Evolutionary conservation across 306 rosid species (phyloP).

Genomic region (Vigna radiata): DNA sequence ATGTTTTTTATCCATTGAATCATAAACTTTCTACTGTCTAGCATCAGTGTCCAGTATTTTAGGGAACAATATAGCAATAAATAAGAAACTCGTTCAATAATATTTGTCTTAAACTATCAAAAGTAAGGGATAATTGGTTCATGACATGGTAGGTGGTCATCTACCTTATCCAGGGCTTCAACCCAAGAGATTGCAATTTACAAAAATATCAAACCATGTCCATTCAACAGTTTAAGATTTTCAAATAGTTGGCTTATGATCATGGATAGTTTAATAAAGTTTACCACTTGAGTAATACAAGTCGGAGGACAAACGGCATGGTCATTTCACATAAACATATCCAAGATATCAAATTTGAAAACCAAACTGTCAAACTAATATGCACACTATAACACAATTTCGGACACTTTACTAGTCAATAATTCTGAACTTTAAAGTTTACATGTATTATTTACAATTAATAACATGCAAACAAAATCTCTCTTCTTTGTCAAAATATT

Average conservation of each 20-base stretch:
- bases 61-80: not conserved
- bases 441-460: not conserved
- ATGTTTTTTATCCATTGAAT: not conserved
- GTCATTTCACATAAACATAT: not conserved
- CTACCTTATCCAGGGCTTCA: not conserved
- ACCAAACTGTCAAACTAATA: not conserved
- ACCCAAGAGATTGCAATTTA: not conserved
- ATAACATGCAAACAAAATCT: constrained; percentile 6
- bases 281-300: no score
- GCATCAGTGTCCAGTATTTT: not conserved
- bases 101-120: not conserved
- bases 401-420: not conserved
- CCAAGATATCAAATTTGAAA: not conserved
- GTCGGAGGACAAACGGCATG: not conserved
- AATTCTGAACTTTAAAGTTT: not conserved
- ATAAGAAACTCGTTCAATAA: not conserved
- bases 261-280: not conserved
- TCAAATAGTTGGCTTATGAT: not conserved
- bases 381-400: not conserved
- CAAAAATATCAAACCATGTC: no score
- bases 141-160: not conserved
- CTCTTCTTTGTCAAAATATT: constrained; percentile 1
- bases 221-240: not conserved
- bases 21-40: not conserved
- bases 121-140: not conserved